Percentiles rank a stretch among this genome's conserved stretches.
These are phyloP conservation scores for Aureobasidium sp. DNA, from an alignment of 2,329 filamentous ascomycete genomes.

Conservation along the genomic window DNA sequence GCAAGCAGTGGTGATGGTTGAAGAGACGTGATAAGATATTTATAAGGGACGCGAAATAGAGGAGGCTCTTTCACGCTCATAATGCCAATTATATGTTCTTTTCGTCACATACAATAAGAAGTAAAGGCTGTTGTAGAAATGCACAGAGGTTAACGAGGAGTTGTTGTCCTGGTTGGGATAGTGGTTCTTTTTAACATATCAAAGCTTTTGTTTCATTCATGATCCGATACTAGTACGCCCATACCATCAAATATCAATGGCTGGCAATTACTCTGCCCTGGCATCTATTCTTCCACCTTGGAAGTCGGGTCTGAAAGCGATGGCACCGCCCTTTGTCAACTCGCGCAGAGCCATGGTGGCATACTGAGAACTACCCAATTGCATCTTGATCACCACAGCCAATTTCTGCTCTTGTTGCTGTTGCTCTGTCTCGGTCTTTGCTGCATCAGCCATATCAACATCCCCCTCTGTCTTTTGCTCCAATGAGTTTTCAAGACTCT, in stretches of 20 bases:
- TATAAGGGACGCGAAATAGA: no score
- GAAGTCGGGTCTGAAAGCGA: constrained; percentile 58
- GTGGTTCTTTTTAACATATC: no score
- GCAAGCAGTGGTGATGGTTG: no score
- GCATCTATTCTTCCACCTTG: constrained; percentile 16
- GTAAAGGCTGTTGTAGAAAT: no score
- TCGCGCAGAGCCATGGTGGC: constrained; percentile 78
- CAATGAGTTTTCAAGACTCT: constrained; percentile 12
- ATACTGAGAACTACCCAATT: constrained; percentile 72
- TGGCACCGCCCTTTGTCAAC: constrained; percentile 61
- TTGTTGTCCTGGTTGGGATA: no score
- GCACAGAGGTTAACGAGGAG: no score
- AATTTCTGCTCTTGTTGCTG: constrained; percentile 39
- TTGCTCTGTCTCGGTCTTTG: constrained; percentile 19
- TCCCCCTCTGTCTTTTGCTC: constrained; percentile 1
- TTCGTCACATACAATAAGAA: no score
- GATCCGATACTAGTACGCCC: background rate
- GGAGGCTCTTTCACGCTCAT: no score
- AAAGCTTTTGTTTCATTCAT: background rate
- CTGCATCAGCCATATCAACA: constrained; percentile 9
- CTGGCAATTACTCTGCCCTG: background rate
- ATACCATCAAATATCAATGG: background rate
- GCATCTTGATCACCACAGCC: constrained; percentile 65
- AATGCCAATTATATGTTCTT: no score
- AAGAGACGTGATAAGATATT: no score